A percentile compares a stretch with the other conserved stretches of the same genome.
These are phyloP conservation scores for Hordeum pubiflorum DNA, from an alignment of 202 grass and related monocot species.

Conservation along the genomic window DNA sequence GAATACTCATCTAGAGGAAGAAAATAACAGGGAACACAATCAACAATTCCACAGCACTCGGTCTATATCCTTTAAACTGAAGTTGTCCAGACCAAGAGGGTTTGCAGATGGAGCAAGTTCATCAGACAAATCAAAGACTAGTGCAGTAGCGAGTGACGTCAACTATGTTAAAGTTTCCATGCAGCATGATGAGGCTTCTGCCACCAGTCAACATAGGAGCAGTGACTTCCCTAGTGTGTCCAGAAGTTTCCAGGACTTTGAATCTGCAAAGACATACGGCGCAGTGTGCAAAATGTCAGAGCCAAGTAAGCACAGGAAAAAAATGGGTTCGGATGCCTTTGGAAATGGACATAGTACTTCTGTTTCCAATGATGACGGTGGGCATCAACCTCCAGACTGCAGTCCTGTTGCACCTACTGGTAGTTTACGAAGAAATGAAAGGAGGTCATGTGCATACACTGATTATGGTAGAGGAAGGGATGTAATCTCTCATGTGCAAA, in stretches of 20 bases:
- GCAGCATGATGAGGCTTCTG: slow-evolving; percentile 35
- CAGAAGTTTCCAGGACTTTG: slow-evolving; percentile 28
- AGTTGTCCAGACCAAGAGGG: slow-evolving; percentile 48
- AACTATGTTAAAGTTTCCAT: slow-evolving; percentile 22
- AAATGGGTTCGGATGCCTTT: slow-evolving; percentile 36
- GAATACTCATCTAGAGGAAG: slow-evolving; percentile 17
- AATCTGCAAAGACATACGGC: slow-evolving; percentile 37
- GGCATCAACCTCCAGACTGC: slow-evolving; percentile 44
- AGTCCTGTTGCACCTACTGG: slow-evolving; percentile 38
- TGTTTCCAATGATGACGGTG: slow-evolving; percentile 53
- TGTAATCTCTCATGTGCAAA: slow-evolving; percentile 36
- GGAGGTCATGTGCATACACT: slow-evolving; percentile 29
- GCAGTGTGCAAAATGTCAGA: slow-evolving; percentile 75
- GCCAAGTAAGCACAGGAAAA: slow-evolving; percentile 46
- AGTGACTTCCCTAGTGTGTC: slow-evolving; percentile 23
- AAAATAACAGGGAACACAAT: slow-evolving; percentile 15
- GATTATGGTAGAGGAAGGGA: slow-evolving; percentile 13
- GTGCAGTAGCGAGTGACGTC: slow-evolving; percentile 12
- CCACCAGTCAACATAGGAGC: slow-evolving; percentile 27
- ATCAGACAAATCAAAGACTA: slow-evolving; percentile 31
- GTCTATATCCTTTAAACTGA: slow-evolving; percentile 42
- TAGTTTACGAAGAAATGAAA: slow-evolving; percentile 43
- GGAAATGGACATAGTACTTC: slow-evolving; percentile 62
- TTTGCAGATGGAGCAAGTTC: slow-evolving; percentile 33
- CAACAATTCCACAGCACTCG: slow-evolving; percentile 29